These are phyloP conservation scores for Rhodotorula sp. DNA, from an alignment of 1,284 basidiomycete genomes.

Conservation along the genomic window DNA sequence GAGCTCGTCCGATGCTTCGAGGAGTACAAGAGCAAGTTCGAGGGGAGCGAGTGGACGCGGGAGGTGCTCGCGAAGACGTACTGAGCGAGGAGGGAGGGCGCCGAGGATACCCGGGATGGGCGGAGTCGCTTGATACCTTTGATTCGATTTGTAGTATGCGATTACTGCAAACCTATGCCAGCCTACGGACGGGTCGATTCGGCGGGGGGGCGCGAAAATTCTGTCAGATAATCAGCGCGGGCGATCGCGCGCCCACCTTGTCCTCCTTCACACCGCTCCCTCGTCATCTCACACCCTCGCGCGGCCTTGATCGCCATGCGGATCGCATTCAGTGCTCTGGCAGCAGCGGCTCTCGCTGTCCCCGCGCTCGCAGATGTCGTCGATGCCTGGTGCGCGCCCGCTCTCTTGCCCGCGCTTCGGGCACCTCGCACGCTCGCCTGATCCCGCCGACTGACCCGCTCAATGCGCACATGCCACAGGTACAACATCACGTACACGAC, in stretches of 20 bases:
- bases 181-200: too few relatives aligned
- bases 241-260: too few relatives aligned
- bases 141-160: too few relatives aligned
- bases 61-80: slow-evolving; percentile 55
- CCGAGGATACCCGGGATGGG: too few relatives aligned
- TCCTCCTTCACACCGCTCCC: too few relatives aligned
- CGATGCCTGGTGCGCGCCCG: slow-evolving; percentile 7
- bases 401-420: neutral
- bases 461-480: slow-evolving; percentile 11
- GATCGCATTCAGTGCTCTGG: neutral
- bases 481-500: slow-evolving; percentile 55
- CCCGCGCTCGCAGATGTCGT: neutral
- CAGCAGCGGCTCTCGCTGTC: neutral
- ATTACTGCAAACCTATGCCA: too few relatives aligned
- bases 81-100: slow-evolving; percentile 6
- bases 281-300: too few relatives aligned
- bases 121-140: too few relatives aligned
- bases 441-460: neutral
- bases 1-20: slow-evolving; percentile 66
- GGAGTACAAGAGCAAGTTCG: slow-evolving; percentile 65
- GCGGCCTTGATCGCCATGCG: too few relatives aligned
- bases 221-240: too few relatives aligned
- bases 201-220: too few relatives aligned
- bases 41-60: slow-evolving; percentile 73
- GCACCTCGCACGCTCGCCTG: too few relatives aligned